Percentiles rank a stretch among this genome's conserved stretches.
phyloP scores from a whole-genome alignment of 805 yeast species.

The Metschnikowia aberdeeniae region DNA sequence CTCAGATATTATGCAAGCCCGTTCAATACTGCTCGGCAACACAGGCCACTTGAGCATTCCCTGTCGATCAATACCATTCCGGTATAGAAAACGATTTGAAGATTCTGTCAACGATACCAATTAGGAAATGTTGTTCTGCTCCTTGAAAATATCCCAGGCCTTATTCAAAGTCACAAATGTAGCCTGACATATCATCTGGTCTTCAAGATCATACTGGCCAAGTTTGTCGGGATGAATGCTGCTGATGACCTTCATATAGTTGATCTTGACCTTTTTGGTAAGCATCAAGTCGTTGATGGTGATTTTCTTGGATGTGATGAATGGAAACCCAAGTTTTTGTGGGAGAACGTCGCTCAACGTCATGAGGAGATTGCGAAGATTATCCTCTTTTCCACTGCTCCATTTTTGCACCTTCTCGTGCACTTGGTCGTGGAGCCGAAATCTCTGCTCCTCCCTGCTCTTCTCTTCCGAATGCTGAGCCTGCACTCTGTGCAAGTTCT shows the following conservation, averaged over 20 bases:
- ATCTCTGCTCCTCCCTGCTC: slow-evolving; percentile 29
- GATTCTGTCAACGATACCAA: not conserved
- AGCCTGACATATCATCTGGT: slow-evolving; percentile 78
- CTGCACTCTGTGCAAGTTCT: slow-evolving; percentile 32
- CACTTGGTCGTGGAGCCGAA: slow-evolving; percentile 59
- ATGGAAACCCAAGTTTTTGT: slow-evolving; percentile 25
- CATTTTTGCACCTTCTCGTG: slow-evolving; percentile 53
- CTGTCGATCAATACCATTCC: too few relatives aligned
- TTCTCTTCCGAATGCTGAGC: slow-evolving; percentile 23
- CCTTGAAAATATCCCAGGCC: slow-evolving; percentile 65
- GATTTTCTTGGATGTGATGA: slow-evolving; percentile 36
- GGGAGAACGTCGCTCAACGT: slow-evolving; percentile 65
- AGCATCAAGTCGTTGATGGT: slow-evolving; percentile 72
- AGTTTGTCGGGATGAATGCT: slow-evolving; percentile 84
- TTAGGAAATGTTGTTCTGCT: slow-evolving; percentile 15
- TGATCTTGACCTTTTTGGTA: slow-evolving; percentile 83
- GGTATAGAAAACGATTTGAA: too few relatives aligned
- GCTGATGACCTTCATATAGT: slow-evolving; percentile 77
- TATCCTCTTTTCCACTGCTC: slow-evolving; percentile 74
- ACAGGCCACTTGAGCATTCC: too few relatives aligned
- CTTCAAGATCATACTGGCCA: slow-evolving; percentile 56
- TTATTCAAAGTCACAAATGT: slow-evolving; percentile 79
- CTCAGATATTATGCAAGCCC: too few relatives aligned
- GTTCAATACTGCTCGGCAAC: too few relatives aligned
- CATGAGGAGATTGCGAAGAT: slow-evolving; percentile 71